These are phyloP conservation scores for Brassica napus DNA, from an alignment of 345 rosid genomes.

Conservation along the genomic window DNA sequence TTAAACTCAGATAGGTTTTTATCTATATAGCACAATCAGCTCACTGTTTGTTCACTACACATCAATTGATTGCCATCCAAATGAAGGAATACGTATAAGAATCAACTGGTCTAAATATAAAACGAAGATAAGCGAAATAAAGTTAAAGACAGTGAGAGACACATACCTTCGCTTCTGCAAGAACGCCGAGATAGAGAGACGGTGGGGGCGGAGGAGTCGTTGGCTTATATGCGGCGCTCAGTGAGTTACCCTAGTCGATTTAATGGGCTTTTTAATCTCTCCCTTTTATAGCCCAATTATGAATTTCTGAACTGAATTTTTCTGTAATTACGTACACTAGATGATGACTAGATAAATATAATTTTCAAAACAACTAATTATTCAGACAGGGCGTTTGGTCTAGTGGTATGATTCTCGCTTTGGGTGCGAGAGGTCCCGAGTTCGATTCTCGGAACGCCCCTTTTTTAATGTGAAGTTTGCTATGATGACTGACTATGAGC, in stretches of 20 bases:
- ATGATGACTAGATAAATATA: not conserved
- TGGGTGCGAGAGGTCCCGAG: conserved; percentile 91
- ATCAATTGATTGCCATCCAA: not conserved
- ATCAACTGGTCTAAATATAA: not conserved
- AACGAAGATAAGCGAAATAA: not conserved
- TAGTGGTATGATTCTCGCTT: conserved; percentile 95
- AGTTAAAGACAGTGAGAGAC: not conserved
- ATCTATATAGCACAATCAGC: not conserved
- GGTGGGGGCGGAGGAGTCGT: not conserved
- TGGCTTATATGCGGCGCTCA: conserved; percentile 14
- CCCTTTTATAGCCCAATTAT: not conserved
- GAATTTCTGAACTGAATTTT: not conserved
- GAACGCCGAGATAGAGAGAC: conserved; percentile 16
- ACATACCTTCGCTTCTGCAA: conserved; percentile 8
- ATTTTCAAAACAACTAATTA: not conserved
- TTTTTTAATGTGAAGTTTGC: not conserved
- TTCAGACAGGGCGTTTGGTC: conserved; percentile 61
- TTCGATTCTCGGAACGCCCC: conserved; percentile 64
- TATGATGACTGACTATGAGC: too few relatives aligned
- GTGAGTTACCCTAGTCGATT: conserved; percentile 14
- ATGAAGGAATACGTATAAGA: not conserved
- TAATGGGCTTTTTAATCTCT: not conserved
- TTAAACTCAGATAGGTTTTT: not conserved
- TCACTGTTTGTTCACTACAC: not conserved
- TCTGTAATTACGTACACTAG: not conserved